Evolutionary conservation across 2,329 filamentous ascomycete genomes (phyloP), one percentile per base, ranked within the genome.

Genomic region (Aspergillus sojae): DNA sequence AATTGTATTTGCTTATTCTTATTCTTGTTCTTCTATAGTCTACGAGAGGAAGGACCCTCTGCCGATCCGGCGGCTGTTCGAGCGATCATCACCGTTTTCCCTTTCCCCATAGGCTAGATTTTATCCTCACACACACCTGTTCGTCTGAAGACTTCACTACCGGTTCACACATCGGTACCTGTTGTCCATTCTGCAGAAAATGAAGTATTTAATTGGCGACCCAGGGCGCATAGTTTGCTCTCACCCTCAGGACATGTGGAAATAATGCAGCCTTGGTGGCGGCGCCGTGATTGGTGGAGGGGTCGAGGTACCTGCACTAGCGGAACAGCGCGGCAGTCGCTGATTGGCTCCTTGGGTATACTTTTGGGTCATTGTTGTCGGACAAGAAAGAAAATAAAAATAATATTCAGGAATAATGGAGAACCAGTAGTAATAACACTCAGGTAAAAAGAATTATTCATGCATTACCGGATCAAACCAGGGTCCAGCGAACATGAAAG

Each of bases 221-320:
- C 7, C 16, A 19, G 39, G 36, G 39, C 39, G 39, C 16, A 41
- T 41, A 41, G 9, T 9, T 41, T 7, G 2, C 39, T 41, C 39
- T 41, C 39, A 3, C 28, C 21, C 7, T 54, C 6, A 32, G 48
- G 28, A 21, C 14, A 53, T 21, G 30, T 53, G 48, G 48, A 52
- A 52, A 41, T 54, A 36, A 54, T 23, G 32, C 52, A 26, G 30
- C 32, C 52, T 16, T 5, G 48, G n/a, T 14, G 52, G 34, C 32
- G n/a, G 19, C 7, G 28, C 14, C 14, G 12, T 62, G 55, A 58
- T 58, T 58, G 61, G 48, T 55, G 58, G 50, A 34, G 32, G n/a
- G 28, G 21, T 52, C 28, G 34, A 57, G 39, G 56, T 62, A 58
- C 61, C 61, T 62, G 61, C 61, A 62, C 64, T 68, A 70, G 67